These are phyloP conservation scores for Jacaranda copaia DNA, from an alignment of 257 asterid genomes.

Conservation along the genomic window DNA sequence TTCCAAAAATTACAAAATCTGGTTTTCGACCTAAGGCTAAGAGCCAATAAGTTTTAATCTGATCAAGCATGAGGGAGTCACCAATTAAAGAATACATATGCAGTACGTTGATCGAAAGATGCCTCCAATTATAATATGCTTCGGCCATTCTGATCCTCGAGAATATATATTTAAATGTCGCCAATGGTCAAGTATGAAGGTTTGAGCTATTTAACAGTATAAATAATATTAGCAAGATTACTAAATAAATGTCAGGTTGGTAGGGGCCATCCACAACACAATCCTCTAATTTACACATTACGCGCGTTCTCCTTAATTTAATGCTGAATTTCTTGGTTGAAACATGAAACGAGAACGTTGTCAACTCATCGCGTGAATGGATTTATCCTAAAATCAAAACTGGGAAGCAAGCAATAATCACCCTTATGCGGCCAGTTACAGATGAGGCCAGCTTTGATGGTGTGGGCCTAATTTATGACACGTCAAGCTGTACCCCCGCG, in stretches of 20 bases:
- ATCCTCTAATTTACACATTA: neutral
- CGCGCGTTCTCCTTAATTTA: neutral
- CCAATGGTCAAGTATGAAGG: constrained; percentile 22
- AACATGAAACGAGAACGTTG: neutral
- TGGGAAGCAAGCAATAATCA: too few species aligned
- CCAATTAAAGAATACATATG: neutral
- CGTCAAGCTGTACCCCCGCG: too few species aligned
- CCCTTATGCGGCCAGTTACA: too few species aligned
- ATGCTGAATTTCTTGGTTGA: neutral
- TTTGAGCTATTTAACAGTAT: neutral
- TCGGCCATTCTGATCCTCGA: neutral
- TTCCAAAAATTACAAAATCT: neutral
- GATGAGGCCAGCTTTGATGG: too few species aligned
- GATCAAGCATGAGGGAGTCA: neutral
- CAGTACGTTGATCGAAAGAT: neutral
- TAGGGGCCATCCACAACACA: neutral
- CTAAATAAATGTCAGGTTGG: neutral
- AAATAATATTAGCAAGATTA: neutral
- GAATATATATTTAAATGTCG: neutral
- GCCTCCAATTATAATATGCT: neutral
- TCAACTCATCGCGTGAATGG: constrained; percentile 17
- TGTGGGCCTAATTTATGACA: too few species aligned
- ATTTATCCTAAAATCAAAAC: too few species aligned
- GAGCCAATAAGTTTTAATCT: neutral
- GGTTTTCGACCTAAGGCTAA: neutral